Evolutionary conservation across 352 stramenopile genomes (phyloP), one percentile per base, ranked within the genome.

Genomic region (Pythium rhizo-oryzae): DNA sequence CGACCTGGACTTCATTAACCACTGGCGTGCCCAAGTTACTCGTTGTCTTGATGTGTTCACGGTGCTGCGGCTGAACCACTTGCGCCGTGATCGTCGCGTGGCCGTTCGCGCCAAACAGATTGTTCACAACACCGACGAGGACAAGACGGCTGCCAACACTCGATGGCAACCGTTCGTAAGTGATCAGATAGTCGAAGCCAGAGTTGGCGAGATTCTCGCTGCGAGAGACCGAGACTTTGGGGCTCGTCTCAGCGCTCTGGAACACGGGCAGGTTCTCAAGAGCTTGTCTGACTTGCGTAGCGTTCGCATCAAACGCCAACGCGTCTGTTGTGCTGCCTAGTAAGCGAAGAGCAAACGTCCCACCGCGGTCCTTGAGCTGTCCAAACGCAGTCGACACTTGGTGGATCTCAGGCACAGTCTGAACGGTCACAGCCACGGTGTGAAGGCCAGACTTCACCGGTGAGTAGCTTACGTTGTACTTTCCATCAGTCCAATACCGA

Each of bases 391-490:
- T 92, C 7, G 79, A 90, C 11, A 99, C 79, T 30, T 82, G 70
- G 46, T 99, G 94, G 23, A 91, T 79, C 69, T 98, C 91, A 1
- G 80, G 78, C 0, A 80, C 66, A 15, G 82, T 91, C 58, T 96
- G 82, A 13, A 87, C 75, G 3, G 95, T 87, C 8, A 98, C 77
- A 0, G 80, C 81, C 28, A 99, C 75, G 0, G 91, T 98, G 72
- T 98, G 92, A 18, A 76, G 69, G 1, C 91, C 92, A 41, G 85
- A 97, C 39, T 85, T 76, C 46, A 92, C 77, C 1, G 94, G 92
- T 1, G 80, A 74, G 74, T 97, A 99, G 16, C 68, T 83, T 19
- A 97, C 80, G 16, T 86, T 85, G 79, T 97, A 98, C 25, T 84
- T 61, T 13, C 94, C 93, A 35, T 94, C 84, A 8, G 65, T 75